Evolutionary conservation across 345 rosid genomes (phyloP).

Genomic region (Rubroshorea leprosula): DNA sequence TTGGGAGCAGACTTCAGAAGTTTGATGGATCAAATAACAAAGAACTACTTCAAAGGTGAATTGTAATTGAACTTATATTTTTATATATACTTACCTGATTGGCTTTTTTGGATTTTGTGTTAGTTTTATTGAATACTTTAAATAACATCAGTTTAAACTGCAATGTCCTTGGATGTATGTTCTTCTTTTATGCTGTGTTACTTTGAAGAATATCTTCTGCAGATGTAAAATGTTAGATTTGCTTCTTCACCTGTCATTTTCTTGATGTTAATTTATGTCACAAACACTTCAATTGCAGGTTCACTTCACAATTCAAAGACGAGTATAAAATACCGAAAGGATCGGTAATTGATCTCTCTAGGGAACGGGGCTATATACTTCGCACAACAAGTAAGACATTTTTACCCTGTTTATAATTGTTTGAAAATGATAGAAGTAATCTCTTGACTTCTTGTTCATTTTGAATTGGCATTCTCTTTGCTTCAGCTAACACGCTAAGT

Average conservation of each 20-base stretch:
- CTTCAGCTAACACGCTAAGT: not conserved
- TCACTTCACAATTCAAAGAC: conserved; percentile 83
- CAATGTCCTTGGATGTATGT: not conserved
- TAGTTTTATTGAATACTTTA: not conserved
- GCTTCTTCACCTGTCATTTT: not conserved
- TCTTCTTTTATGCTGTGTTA: not conserved
- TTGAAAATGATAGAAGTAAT: not conserved
- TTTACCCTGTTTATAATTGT: conserved; percentile 5
- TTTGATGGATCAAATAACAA: conserved; percentile 57
- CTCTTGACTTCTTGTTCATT: not conserved
- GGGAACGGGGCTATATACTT: conserved; percentile 59
- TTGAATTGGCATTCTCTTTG: not conserved
- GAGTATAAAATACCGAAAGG: conserved; percentile 80
- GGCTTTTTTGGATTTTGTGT: not conserved
- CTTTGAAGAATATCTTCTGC: not conserved
- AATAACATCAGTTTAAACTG: too few relatives aligned
- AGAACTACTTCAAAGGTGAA: conserved; percentile 75
- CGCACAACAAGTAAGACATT: conserved; percentile 53
- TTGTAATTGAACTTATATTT: not conserved
- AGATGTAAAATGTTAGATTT: not conserved
- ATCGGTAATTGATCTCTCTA: conserved; percentile 63
- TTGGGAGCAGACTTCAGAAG: conserved; percentile 70
- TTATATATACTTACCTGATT: not conserved
- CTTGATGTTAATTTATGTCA: not conserved
- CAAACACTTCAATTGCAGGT: conserved; percentile 35